Conservation (phyloP, 1,284 basidiomycete species). For the Ustilago crameri region DNA sequence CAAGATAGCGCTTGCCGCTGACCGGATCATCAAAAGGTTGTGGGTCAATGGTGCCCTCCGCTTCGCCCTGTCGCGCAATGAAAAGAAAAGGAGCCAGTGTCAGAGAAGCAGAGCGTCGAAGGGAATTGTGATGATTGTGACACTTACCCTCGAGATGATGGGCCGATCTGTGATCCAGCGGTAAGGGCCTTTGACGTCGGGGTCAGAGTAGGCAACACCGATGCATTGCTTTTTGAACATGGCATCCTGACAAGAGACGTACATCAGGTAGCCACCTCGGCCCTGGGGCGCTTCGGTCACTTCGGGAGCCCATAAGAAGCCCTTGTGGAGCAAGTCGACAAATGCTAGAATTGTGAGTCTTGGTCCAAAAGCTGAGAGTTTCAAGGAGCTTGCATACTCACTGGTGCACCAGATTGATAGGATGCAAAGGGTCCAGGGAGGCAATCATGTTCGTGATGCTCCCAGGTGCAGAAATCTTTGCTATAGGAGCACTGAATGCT, state of each 20-base stretch:
- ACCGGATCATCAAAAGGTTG: constrained; percentile 56
- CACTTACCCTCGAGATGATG: constrained; percentile 44
- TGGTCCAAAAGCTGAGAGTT: too few relatives aligned
- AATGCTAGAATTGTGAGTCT: background rate
- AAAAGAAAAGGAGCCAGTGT: background rate
- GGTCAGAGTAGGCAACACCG: constrained; percentile 52
- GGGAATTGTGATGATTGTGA: background rate
- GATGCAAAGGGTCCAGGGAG: constrained; percentile 50
- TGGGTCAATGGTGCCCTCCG: constrained; percentile 52
- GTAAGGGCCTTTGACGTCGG: constrained; percentile 45
- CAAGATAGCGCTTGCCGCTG: constrained; percentile 46
- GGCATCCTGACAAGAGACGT: constrained; percentile 49
- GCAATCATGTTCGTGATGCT: constrained; percentile 45
- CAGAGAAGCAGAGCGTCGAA: background rate
- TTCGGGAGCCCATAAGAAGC: constrained; percentile 57
- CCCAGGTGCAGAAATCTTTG: constrained; percentile 55
- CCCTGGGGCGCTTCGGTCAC: constrained; percentile 51
- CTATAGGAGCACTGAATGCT: constrained; percentile 52
- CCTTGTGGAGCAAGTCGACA: constrained; percentile 7
- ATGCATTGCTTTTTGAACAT: constrained; percentile 50
- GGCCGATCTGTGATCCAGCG: constrained; percentile 49
- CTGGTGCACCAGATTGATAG: constrained; percentile 37
- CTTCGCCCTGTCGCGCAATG: constrained; percentile 29
- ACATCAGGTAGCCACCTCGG: constrained; percentile 55
- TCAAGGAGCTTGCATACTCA: constrained; percentile 4